phyloP scores from a whole-genome alignment of 441 rosid genomes.

The Raphanus hybrid region DNA sequence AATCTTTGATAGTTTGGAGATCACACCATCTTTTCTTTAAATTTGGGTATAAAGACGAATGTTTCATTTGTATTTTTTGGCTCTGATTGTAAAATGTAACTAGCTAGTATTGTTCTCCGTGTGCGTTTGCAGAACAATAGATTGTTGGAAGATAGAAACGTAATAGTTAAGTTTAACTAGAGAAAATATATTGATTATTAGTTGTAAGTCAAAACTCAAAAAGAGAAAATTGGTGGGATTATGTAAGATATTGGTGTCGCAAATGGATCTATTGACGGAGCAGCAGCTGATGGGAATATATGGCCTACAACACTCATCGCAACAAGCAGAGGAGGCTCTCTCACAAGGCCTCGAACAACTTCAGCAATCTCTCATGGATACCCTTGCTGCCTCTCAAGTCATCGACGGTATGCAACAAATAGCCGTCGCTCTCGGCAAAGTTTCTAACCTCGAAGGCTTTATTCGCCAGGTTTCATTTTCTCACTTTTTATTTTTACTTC shows the following conservation, averaged over 20 bases:
- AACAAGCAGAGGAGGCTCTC: constrained; percentile 81
- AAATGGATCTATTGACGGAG: constrained; percentile 69
- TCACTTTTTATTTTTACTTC: background rate
- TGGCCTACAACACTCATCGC: constrained; percentile 72
- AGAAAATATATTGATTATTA: background rate
- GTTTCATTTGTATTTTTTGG: too few species aligned
- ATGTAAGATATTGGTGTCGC: constrained; percentile 60
- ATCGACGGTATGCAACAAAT: constrained; percentile 75
- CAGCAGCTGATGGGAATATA: constrained; percentile 77
- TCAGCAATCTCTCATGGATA: constrained; percentile 69
- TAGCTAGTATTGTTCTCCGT: too few species aligned
- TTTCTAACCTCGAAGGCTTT: constrained; percentile 74
- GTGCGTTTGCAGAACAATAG: background rate
- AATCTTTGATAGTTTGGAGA: too few species aligned
- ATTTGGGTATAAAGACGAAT: too few species aligned
- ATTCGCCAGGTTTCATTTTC: constrained; percentile 63
- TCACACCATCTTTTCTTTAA: too few species aligned
- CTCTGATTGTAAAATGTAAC: too few species aligned
- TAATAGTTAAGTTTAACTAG: too few species aligned
- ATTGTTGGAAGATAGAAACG: too few species aligned
- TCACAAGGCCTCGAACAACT: constrained; percentile 76
- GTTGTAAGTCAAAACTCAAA: constrained; percentile 9
- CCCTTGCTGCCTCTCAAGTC: constrained; percentile 50
- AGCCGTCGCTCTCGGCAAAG: constrained; percentile 70
- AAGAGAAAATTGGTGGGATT: background rate